phyloP scores from a whole-genome alignment of 768 basidiomycete species.

The Mycena pura region DNA sequence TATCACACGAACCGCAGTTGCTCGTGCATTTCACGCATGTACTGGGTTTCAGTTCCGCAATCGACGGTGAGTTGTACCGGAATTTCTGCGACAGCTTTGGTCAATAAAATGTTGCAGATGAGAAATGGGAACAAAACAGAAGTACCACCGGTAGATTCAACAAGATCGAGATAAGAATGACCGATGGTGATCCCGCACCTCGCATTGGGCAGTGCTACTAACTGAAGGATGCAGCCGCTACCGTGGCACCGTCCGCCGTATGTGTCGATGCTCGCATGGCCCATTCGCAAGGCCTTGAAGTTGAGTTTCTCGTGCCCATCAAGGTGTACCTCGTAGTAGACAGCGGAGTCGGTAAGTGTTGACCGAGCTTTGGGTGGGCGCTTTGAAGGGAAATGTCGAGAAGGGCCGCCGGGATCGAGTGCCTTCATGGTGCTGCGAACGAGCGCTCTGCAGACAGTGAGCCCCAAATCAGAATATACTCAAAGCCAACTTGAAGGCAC shows the following conservation, averaged over 20 bases:
- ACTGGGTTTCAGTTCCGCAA: conserved; percentile 25
- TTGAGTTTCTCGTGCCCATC: conserved; percentile 37
- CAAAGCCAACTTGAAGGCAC: background rate
- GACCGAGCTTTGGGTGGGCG: background rate
- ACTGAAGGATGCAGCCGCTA: conserved; percentile 16
- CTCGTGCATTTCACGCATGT: conserved; percentile 11
- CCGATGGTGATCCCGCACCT: conserved; percentile 24
- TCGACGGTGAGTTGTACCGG: conserved; percentile 29
- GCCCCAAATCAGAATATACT: background rate
- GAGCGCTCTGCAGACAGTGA: background rate
- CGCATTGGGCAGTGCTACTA: conserved; percentile 28
- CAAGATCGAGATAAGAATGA: conserved; percentile 31
- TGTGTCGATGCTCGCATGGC: conserved; percentile 28
- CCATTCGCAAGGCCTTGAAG: conserved; percentile 32
- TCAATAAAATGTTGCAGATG: too few species aligned
- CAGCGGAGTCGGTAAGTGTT: background rate
- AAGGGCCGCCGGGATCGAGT: background rate
- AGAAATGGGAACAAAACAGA: background rate
- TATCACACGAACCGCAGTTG: background rate
- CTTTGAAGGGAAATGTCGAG: background rate
- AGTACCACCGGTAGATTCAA: conserved; percentile 24
- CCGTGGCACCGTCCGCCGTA: conserved; percentile 32
- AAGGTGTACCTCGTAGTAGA: conserved; percentile 23
- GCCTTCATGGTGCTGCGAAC: background rate
- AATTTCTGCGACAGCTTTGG: too few species aligned